A percentile compares a stretch with the other conserved stretches of the same genome.
Evolutionary conservation across 1,284 basidiomycete genomes (phyloP).

Genomic region (Neotropicomus parvogracilis): DNA sequence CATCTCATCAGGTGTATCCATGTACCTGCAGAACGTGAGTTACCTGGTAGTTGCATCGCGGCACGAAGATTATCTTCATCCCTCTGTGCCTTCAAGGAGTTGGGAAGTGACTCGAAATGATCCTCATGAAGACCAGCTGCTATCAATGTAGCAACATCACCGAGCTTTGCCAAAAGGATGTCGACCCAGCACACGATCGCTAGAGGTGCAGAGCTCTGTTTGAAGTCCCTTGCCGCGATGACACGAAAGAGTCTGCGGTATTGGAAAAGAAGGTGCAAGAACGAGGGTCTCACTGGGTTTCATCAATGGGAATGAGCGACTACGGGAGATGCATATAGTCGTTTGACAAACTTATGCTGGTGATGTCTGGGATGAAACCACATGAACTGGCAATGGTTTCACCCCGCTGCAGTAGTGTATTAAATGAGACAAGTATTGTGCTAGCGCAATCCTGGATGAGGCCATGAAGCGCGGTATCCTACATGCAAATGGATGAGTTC

Average conservation of each 20-base stretch:
- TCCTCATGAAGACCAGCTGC: constrained; percentile 32
- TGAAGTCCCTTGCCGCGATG: constrained; percentile 37
- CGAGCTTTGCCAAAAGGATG: constrained; percentile 51
- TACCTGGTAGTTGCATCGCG: constrained; percentile 64
- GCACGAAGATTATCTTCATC: constrained; percentile 52
- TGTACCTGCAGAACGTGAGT: background rate
- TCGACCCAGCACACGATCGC: constrained; percentile 61
- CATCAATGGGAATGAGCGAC: constrained; percentile 6
- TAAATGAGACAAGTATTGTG: constrained; percentile 36
- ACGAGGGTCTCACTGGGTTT: constrained; percentile 26
- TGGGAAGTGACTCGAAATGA: constrained; percentile 19
- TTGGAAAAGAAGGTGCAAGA: constrained; percentile 44
- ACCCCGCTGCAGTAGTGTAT: constrained; percentile 23
- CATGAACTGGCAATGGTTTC: constrained; percentile 1
- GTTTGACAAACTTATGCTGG: constrained; percentile 24
- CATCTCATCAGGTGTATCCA: constrained; percentile 9
- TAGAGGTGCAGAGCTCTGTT: constrained; percentile 22
- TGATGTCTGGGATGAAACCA: constrained; percentile 21
- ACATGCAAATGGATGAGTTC: background rate
- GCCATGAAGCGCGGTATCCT: constrained; percentile 37
- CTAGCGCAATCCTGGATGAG: constrained; percentile 36
- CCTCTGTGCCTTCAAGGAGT: constrained; percentile 38
- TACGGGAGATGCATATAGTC: background rate
- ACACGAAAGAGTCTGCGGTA: constrained; percentile 46
- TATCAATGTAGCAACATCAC: constrained; percentile 38